phyloP scores from a whole-genome alignment of 2,329 filamentous ascomycete species.

The Aspergillus fischeri region DNA sequence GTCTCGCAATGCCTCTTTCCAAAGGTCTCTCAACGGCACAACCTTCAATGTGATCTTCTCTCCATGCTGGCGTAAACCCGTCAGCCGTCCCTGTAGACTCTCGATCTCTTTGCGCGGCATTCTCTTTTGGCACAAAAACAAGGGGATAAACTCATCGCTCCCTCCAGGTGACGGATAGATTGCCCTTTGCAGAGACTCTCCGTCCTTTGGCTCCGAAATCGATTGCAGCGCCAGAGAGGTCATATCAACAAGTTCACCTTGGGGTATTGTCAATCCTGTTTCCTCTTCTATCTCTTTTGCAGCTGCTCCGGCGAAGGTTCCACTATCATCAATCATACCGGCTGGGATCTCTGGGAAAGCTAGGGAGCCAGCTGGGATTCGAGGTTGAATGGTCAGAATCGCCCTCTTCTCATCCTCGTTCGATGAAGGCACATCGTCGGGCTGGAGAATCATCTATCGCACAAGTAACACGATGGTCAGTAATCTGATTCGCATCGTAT shows the following conservation, averaged over 20 bases:
- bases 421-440: constrained; percentile 42
- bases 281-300: constrained; percentile 57
- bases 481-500: neutral
- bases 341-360: constrained; percentile 56
- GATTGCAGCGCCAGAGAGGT: constrained; percentile 45
- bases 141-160: constrained; percentile 56
- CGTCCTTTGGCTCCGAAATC: constrained; percentile 12
- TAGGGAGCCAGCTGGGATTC: constrained; percentile 53
- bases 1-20: constrained; percentile 53
- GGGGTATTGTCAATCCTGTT: constrained; percentile 49
- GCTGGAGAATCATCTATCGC: constrained; percentile 51
- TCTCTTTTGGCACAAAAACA: constrained; percentile 54
- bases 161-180: constrained; percentile 54
- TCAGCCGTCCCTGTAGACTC: constrained; percentile 50
- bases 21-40: constrained; percentile 48
- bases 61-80: constrained; percentile 51
- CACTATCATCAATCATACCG: constrained; percentile 56
- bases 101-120: constrained; percentile 47
- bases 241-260: constrained; percentile 51
- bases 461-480: neutral
- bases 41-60: constrained; percentile 59
- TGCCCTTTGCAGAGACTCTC: constrained; percentile 43
- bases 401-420: constrained; percentile 45
- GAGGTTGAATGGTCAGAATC: constrained; percentile 54
- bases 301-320: constrained; percentile 52